Conservation (phyloP, 352 stramenopile genomes). For the Phytophthora pseudosyringae region DNA sequence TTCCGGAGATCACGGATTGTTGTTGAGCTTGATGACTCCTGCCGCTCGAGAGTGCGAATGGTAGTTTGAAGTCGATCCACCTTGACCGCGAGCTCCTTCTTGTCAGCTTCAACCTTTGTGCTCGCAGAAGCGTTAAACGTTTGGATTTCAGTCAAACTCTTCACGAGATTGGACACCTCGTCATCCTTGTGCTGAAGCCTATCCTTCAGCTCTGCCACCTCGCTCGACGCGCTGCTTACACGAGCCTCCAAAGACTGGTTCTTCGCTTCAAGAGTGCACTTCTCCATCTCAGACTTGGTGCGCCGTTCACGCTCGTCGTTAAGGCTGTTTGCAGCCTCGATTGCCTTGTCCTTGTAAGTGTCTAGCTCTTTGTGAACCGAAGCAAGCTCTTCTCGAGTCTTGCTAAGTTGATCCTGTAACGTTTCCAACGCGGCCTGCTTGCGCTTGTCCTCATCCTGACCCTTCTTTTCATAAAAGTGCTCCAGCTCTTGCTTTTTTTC, state of each 20-base stretch:
- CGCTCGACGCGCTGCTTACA: slow-evolving; percentile 36
- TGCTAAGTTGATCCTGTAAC: slow-evolving; percentile 56
- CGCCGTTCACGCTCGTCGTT: slow-evolving; percentile 62
- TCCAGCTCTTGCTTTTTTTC: slow-evolving; percentile 74
- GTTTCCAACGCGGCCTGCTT: slow-evolving; percentile 64
- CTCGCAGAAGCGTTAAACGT: slow-evolving; percentile 72
- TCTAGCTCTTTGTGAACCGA: slow-evolving; percentile 57
- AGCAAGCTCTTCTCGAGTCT: slow-evolving; percentile 58
- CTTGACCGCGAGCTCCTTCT: slow-evolving; percentile 70
- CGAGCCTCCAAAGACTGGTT: slow-evolving; percentile 62
- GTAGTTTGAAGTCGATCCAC: slow-evolving; percentile 58
- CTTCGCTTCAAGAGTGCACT: slow-evolving; percentile 64
- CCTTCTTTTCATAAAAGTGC: slow-evolving; percentile 66
- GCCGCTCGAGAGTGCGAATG: slow-evolving; percentile 57
- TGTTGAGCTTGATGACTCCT: slow-evolving; percentile 50
- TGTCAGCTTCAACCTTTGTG: slow-evolving; percentile 70
- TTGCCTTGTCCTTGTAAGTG: slow-evolving; percentile 49
- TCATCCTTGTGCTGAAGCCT: slow-evolving; percentile 75
- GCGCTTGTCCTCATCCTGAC: slow-evolving; percentile 55
- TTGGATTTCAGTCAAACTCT: slow-evolving; percentile 78
- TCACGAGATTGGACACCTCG: slow-evolving; percentile 70
- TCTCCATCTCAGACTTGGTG: slow-evolving; percentile 65
- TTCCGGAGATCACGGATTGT: slow-evolving; percentile 57
- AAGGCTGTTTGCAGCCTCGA: slow-evolving; percentile 50
- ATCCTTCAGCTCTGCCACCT: slow-evolving; percentile 57